Evolutionary conservation across 2,329 filamentous ascomycete species (phyloP).

Genomic region (Thielaviopsis ethacetica): DNA sequence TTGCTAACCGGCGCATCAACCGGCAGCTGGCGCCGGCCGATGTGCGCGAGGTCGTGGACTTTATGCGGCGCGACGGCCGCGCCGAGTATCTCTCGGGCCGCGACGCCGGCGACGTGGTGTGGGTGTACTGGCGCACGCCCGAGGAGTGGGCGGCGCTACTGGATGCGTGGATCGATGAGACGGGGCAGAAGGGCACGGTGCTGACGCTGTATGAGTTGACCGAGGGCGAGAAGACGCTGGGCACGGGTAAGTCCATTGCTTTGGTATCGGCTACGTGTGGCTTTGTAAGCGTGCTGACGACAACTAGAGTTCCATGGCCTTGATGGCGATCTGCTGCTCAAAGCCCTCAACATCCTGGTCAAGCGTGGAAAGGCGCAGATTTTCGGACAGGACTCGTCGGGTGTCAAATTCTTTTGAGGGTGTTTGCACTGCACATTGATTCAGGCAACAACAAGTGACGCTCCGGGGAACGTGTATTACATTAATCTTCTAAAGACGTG

Average conservation of each 20-base stretch:
- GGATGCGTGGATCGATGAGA: conserved; percentile 70
- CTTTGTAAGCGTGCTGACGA: neutral
- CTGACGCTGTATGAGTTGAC: conserved; percentile 84
- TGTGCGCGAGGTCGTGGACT: conserved; percentile 40
- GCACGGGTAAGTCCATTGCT: conserved; percentile 36
- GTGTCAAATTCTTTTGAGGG: conserved; percentile 87
- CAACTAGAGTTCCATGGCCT: conserved; percentile 67
- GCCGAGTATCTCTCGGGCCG: conserved; percentile 46
- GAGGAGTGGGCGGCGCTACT: conserved; percentile 80
- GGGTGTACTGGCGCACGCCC: conserved; percentile 70
- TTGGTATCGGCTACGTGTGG: neutral
- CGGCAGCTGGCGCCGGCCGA: conserved; percentile 34
- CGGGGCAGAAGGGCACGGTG: conserved; percentile 75
- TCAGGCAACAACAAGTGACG: neutral
- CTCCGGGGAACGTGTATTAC: neutral
- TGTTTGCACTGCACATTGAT: neutral
- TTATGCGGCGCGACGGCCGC: conserved; percentile 40
- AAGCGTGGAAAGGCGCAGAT: conserved; percentile 87
- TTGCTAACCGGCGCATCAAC: conserved; percentile 38
- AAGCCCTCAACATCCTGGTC: conserved; percentile 63
- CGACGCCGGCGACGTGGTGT: conserved; percentile 36
- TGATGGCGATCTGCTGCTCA: conserved; percentile 65
- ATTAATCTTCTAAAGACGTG: neutral
- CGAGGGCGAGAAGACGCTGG: conserved; percentile 65
- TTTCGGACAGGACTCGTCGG: conserved; percentile 74